Base-by-base conservation (phyloP, 495 filamentous ascomycete genomes). In the Talaromyces borbonicus region DNA sequence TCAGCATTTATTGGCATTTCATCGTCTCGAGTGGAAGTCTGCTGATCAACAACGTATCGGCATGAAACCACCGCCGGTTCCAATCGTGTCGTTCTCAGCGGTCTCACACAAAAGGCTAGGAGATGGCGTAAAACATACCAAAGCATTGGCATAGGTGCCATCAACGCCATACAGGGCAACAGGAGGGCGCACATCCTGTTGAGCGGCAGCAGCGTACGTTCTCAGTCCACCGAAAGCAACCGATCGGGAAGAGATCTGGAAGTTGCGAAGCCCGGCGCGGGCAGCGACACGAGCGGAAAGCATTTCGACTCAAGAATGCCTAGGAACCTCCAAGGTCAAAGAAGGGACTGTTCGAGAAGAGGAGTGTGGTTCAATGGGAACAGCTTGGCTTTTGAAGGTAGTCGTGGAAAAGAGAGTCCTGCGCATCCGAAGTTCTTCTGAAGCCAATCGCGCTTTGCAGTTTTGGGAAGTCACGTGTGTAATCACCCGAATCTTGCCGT, bases 81-180 rank as follows among this genome's bases (percentile, higher is more conserved):
- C n/a, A n/a, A n/a, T n/a, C n/a, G n/a, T n/a, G n/a, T n/a, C n/a
- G n/a, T n/a, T n/a, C n/a, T n/a, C n/a, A n/a, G n/a, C n/a, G n/a
- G n/a, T n/a, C n/a, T n/a, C n/a, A n/a, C n/a, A n/a, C n/a, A n/a
- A n/a, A n/a, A n/a, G n/a, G n/a, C n/a, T n/a, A n/a, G n/a, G n/a
- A n/a, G n/a, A n/a, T n/a, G n/a, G n/a, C n/a, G 44, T 48, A 43
- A 52, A 48, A 68, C 80, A 64, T 87, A 98, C 92, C 81, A 98
- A 74, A 73, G 92, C 92, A 74, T 80, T 86, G 59, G 92, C 93
- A 73, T 98, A 98, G 60, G 90, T 97, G 57, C 92, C 92, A 67
- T 96, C 92, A 69, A 98, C 74, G 50, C 92, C 92, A 69, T 85
- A 98, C 52, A 98, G 74, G 46, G 89, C 78, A 61, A 96, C 75